Evolutionary conservation across 306 rosid genomes (phyloP).

Genomic region (Glycyrrhiza uralensis): DNA sequence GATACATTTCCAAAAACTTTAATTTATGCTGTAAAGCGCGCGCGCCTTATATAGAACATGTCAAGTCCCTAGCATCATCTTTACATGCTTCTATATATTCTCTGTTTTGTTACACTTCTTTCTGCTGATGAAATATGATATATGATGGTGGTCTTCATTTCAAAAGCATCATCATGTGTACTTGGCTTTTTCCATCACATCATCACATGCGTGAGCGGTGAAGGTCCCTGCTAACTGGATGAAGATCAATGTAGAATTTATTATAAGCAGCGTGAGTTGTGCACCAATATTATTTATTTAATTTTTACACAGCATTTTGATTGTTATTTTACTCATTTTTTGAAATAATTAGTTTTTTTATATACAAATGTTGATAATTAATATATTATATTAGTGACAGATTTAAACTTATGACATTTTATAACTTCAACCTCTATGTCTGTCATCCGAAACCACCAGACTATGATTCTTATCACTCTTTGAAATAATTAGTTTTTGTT

Average conservation of each 20-base stretch:
- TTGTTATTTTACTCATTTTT: background rate
- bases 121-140: background rate
- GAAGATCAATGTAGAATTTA: background rate
- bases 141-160: constrained; percentile 9
- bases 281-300: too few relatives aligned
- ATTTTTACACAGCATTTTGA: background rate
- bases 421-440: too few relatives aligned
- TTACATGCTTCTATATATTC: background rate
- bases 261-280: background rate
- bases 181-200: background rate
- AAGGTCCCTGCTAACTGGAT: background rate
- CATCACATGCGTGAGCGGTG: constrained; percentile 1
- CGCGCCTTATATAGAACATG: background rate
- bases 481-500: too few relatives aligned
- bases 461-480: too few relatives aligned
- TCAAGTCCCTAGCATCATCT: background rate
- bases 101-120: background rate
- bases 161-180: background rate
- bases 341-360: too few relatives aligned
- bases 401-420: too few relatives aligned
- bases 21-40: background rate
- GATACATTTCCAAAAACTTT: background rate
- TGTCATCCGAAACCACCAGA: too few relatives aligned
- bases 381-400: too few relatives aligned
- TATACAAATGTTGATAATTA: too few relatives aligned